phyloP scores from a whole-genome alignment of 1,284 basidiomycete genomes.

The Marasmius oreades region DNA sequence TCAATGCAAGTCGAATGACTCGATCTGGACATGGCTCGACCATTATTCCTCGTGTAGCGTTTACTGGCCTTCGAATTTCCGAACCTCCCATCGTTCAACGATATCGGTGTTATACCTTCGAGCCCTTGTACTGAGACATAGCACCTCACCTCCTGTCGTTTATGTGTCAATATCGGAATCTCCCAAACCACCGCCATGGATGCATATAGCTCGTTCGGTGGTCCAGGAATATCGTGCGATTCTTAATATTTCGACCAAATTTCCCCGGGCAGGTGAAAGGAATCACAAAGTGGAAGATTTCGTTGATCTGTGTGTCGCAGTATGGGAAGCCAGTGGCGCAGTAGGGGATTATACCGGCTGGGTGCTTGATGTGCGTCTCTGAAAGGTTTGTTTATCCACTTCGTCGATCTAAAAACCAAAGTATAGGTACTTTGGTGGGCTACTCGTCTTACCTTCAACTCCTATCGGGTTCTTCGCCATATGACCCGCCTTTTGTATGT shows the following conservation, averaged over 20 bases:
- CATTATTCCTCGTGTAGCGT: constrained; percentile 61
- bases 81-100: constrained; percentile 67
- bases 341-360: constrained; percentile 58
- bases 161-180: constrained; percentile 13
- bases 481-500: constrained; percentile 72
- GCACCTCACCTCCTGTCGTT: constrained; percentile 19
- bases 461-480: constrained; percentile 78
- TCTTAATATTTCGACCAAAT: constrained; percentile 63
- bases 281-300: constrained; percentile 84
- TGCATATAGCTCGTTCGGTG: constrained; percentile 57
- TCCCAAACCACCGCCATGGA: constrained; percentile 51
- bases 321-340: constrained; percentile 75
- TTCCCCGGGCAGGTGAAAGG: constrained; percentile 82
- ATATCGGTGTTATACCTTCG: constrained; percentile 70
- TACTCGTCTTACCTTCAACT: constrained; percentile 89
- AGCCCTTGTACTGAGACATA: constrained; percentile 56
- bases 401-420: constrained; percentile 16
- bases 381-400: constrained; percentile 12
- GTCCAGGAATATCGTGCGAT: constrained; percentile 70
- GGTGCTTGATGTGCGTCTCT: constrained; percentile 65
- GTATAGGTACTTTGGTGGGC: constrained; percentile 85
- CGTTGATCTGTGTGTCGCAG: constrained; percentile 75
- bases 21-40: constrained; percentile 57
- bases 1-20: constrained; percentile 19
- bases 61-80: constrained; percentile 75